Conservation (phyloP, 2,329 filamentous ascomycete species). For the Pseudogymnoascus sp. region DNA sequence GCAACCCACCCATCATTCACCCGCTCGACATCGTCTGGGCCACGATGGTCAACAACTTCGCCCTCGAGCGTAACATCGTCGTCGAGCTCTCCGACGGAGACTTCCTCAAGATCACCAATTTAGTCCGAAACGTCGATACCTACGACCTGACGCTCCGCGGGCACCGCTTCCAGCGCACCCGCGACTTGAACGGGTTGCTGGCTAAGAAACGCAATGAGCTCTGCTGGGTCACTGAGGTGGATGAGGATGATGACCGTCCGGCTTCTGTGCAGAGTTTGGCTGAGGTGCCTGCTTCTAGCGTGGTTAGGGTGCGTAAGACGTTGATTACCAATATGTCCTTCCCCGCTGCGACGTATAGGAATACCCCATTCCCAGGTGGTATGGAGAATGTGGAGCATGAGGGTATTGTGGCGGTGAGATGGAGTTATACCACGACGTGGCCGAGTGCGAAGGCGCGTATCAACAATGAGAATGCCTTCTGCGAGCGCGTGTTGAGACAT, state of each 20-base stretch:
- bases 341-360: constrained; percentile 18
- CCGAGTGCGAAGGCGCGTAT: constrained; percentile 16
- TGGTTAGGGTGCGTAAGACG: constrained; percentile 20
- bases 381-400: constrained; percentile 23
- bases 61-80: background rate
- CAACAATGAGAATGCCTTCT: constrained; percentile 15
- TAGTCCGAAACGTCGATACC: constrained; percentile 24
- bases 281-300: constrained; percentile 32
- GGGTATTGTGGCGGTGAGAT: constrained; percentile 43
- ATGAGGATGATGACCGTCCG: constrained; percentile 28
- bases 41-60: background rate
- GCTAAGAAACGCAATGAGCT: constrained; percentile 36
- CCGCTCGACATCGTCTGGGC: background rate
- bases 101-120: constrained; percentile 12
- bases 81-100: constrained; percentile 18
- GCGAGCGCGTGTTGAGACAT: constrained; percentile 17
- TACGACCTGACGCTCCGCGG: constrained; percentile 30
- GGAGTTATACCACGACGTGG: constrained; percentile 32
- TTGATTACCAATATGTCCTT: background rate
- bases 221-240: constrained; percentile 32
- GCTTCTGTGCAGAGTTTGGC: constrained; percentile 31
- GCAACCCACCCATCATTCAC: background rate
- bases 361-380: constrained; percentile 17
- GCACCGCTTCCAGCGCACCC: constrained; percentile 27
- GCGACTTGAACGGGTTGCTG: constrained; percentile 28